Evolutionary conservation across 2,329 filamentous ascomycete genomes (phyloP), one percentile per base, ranked within the genome.

Genomic region (Paracorniculantispora psalliotae): DNA sequence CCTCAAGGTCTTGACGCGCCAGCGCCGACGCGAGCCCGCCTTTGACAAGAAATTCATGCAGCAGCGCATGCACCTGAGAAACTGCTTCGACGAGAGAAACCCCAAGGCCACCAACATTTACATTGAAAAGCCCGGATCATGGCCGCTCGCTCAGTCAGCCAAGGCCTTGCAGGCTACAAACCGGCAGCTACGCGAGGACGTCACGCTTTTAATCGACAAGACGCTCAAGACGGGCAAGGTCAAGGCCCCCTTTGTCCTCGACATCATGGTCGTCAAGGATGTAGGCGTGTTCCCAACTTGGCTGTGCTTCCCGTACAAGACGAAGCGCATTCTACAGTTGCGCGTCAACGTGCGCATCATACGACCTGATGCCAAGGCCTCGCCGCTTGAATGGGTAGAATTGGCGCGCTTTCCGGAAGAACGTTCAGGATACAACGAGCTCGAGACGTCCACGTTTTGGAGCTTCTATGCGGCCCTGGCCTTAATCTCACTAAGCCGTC

Each of bases 61-160:
- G 28, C 6, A 37, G 3, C 39, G 57, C 39, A 48, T 52, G 2
- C 57, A 28, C 39, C 19, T 59, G 26, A 7, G 48, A 9, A 59
- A 53, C 39, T 48, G 26, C 28, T 59, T 59, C 48, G 48, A 59
- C 37, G 47, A 46, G 23, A 44, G 33, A 9, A n/a, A 44, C 39
- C 39, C 57, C 26, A 26, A 47, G 21, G 25, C 13, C 8, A 59
- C 57, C 25, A 53, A 59, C 28, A 44, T 59, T n/a, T 59, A 59
- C 57, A 26, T 59, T 4, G 21, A 37, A 4, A 59, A 39, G 39
- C 48, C 25, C 57, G 48, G 39, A 13, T 15, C 37, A 10, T 37
- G 47, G 33, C 37, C 35, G 30, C 28, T 37, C 10, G n/a, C 48
- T 30, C 17, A 4, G 47, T 23, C 26, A 28, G 46, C 46, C 30